phyloP scores from a whole-genome alignment of 164 flowering plant genomes.

The Pachysandra terminalis region DNA sequence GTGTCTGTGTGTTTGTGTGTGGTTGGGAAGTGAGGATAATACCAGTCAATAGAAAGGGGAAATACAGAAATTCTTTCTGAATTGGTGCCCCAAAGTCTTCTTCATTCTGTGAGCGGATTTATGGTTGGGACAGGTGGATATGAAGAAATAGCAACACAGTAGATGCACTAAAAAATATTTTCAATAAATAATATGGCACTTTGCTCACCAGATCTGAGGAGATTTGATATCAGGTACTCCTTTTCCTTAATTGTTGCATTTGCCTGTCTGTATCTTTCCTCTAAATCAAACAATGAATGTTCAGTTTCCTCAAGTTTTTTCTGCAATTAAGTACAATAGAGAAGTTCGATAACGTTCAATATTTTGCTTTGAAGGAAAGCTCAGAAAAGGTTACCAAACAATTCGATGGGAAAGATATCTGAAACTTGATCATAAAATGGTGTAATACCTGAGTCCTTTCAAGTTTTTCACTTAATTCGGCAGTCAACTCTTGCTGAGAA shows the following conservation, averaged over 20 bases:
- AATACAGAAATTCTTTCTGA: too few species aligned
- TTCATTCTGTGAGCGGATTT: too few species aligned
- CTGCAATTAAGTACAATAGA: constrained; percentile 32
- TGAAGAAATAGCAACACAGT: not conserved
- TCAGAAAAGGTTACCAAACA: not conserved
- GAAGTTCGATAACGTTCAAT: too few species aligned
- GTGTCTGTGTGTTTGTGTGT: too few species aligned
- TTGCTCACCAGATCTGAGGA: constrained; percentile 81
- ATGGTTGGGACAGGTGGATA: too few species aligned
- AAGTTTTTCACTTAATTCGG: constrained; percentile 71
- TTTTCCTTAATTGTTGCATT: constrained; percentile 90
- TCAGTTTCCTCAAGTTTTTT: constrained; percentile 86
- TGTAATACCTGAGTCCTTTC: constrained; percentile 56
- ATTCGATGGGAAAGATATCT: not conserved
- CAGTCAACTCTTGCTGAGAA: constrained; percentile 66
- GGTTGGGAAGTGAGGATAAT: too few species aligned
- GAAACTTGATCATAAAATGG: constrained; percentile 3
- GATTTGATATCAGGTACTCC: constrained; percentile 82
- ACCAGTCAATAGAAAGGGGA: too few species aligned
- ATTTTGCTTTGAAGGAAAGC: constrained; percentile 1
- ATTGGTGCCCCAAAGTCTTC: not conserved
- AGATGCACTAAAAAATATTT: constrained; percentile 1
- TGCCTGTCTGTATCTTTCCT: constrained; percentile 85
- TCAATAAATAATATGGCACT: not conserved
- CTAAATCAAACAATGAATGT: constrained; percentile 68